phyloP scores from a whole-genome alignment of 73 alveolate species.

The Diophrys sp. region DNA sequence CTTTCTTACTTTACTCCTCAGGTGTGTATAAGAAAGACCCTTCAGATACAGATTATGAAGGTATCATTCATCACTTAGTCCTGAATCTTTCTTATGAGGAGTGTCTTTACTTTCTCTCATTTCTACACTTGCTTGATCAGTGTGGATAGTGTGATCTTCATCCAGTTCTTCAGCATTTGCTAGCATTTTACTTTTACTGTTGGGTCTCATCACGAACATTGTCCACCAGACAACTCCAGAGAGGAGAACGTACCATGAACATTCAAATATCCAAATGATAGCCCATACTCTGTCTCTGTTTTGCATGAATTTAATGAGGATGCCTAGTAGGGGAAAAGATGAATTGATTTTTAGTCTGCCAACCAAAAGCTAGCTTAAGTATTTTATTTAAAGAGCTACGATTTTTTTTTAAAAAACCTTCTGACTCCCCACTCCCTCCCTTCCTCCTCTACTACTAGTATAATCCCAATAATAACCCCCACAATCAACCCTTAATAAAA shows the following conservation, averaged over 20 bases:
- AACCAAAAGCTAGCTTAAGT: too few relatives aligned
- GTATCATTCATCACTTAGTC: too few relatives aligned
- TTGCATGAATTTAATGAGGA: too few relatives aligned
- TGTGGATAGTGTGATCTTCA: background rate
- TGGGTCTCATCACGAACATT: background rate
- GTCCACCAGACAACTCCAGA: background rate
- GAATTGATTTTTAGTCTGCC: too few relatives aligned
- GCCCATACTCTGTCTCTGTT: background rate
- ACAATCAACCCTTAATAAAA: background rate
- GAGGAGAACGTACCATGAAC: background rate
- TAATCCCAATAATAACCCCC: background rate
- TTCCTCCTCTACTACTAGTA: too few relatives aligned
- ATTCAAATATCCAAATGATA: background rate
- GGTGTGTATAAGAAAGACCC: constrained; percentile 9
- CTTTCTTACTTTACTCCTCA: background rate
- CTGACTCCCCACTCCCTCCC: too few relatives aligned
- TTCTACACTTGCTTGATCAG: background rate
- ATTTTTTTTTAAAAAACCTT: too few relatives aligned
- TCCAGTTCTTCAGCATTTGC: background rate
- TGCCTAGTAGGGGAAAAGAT: background rate
- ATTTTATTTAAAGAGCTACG: too few relatives aligned
- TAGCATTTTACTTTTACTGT: background rate
- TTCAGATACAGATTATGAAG: too few relatives aligned
- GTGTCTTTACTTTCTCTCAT: too few relatives aligned
- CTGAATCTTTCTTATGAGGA: too few relatives aligned